phyloP scores from a whole-genome alignment of 495 filamentous ascomycete species.

The Trichoderma virens region DNA sequence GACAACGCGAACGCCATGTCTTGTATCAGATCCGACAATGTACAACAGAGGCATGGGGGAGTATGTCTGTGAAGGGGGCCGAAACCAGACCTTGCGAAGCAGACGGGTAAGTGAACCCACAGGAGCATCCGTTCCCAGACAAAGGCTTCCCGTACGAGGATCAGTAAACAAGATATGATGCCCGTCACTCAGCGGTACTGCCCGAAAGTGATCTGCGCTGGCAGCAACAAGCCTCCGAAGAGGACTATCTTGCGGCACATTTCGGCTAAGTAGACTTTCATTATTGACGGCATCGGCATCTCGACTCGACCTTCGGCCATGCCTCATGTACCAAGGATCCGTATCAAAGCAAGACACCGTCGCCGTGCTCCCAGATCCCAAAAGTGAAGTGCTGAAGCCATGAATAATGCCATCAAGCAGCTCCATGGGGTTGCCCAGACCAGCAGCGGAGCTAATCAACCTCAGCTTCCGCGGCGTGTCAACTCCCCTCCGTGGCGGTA shows the following conservation, averaged over 20 bases:
- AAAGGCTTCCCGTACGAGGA: constrained; percentile 50
- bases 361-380: constrained; percentile 25
- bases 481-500: constrained; percentile 47
- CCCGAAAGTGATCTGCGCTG: constrained; percentile 53
- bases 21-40: constrained; percentile 50
- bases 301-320: neutral
- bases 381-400: neutral
- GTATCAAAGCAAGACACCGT: neutral
- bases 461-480: constrained; percentile 52
- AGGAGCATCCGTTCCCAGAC: constrained; percentile 60
- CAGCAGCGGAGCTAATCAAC: constrained; percentile 42
- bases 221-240: constrained; percentile 14
- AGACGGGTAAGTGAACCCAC: constrained; percentile 30
- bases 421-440: constrained; percentile 8
- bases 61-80: constrained; percentile 23
- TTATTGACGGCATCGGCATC: neutral
- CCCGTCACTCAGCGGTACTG: constrained; percentile 62
- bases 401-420: neutral
- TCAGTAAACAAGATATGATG: constrained; percentile 65
- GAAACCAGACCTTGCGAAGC: constrained; percentile 38
- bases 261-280: neutral
- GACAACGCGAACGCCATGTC: constrained; percentile 54
- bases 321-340: neutral
- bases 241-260: neutral
- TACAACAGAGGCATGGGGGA: constrained; percentile 41